phyloP scores from a whole-genome alignment of 1,139 yeast genomes.

The Pichia sp. region DNA sequence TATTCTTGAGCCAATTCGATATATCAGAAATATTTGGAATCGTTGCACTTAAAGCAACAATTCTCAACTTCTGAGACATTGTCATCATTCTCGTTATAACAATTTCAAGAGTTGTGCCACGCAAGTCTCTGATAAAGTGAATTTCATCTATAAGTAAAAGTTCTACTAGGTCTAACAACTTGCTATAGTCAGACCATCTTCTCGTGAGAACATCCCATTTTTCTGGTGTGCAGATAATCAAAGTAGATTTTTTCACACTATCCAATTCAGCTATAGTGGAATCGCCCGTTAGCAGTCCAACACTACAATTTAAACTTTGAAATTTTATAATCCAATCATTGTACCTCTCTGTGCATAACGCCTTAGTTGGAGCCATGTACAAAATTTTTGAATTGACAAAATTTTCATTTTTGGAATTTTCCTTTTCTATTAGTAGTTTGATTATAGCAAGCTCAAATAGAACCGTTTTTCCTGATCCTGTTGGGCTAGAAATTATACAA shows the following conservation, averaged over 20 bases:
- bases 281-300: conserved; percentile 46
- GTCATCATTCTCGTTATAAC: conserved; percentile 46
- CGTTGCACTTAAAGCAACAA: conserved; percentile 49
- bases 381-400: conserved; percentile 32
- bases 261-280: conserved; percentile 36
- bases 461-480: conserved; percentile 54
- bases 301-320: conserved; percentile 30
- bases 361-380: conserved; percentile 50
- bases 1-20: conserved; percentile 35
- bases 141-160: conserved; percentile 45
- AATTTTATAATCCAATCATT: conserved; percentile 40
- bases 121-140: conserved; percentile 38
- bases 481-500: conserved; percentile 45
- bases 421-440: conserved; percentile 25
- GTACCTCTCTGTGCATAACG: conserved; percentile 40
- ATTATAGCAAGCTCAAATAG: conserved; percentile 46
- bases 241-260: conserved; percentile 35
- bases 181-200: conserved; percentile 38
- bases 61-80: conserved; percentile 33
- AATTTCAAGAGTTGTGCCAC: conserved; percentile 49
- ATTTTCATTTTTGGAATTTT: conserved; percentile 4
- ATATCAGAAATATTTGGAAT: conserved; percentile 46
- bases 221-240: conserved; percentile 51
- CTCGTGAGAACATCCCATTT: conserved; percentile 49
- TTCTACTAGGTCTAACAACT: conserved; percentile 33